A percentile compares a stretch with the other conserved stretches of the same genome.
phyloP scores from a whole-genome alignment of 257 asterid genomes.

The Cruciata laevipes region DNA sequence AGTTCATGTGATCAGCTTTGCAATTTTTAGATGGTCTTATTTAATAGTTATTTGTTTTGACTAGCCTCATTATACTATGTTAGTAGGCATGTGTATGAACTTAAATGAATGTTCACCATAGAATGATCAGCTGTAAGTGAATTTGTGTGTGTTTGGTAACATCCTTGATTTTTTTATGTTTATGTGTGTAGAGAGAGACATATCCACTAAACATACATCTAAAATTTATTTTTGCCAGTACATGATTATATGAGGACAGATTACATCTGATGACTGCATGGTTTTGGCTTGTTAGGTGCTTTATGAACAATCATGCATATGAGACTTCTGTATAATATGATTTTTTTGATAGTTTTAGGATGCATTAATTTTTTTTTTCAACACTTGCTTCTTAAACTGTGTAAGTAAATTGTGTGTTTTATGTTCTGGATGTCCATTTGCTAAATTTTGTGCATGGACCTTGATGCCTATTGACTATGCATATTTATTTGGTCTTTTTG shows the following conservation, averaged over 20 bases:
- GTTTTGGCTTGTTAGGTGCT: neutral
- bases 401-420: neutral
- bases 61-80: neutral
- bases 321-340: neutral
- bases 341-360: neutral
- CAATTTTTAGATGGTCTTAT: neutral
- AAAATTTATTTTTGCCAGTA: too few relatives aligned
- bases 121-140: neutral
- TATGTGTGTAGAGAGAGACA: neutral
- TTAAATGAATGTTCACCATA: neutral
- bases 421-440: neutral
- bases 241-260: neutral
- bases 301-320: neutral
- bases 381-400: neutral
- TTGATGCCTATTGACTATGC: neutral
- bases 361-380: neutral
- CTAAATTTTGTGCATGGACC: neutral
- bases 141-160: neutral
- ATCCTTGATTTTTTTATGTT: neutral
- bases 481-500: neutral
- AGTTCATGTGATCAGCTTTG: neutral
- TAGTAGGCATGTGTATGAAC: neutral
- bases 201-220: too few relatives aligned
- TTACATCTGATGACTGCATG: neutral
- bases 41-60: neutral